These are phyloP conservation scores for Xylariaceae sp. DNA, from an alignment of 2,329 filamentous ascomycete genomes.

Conservation along the genomic window DNA sequence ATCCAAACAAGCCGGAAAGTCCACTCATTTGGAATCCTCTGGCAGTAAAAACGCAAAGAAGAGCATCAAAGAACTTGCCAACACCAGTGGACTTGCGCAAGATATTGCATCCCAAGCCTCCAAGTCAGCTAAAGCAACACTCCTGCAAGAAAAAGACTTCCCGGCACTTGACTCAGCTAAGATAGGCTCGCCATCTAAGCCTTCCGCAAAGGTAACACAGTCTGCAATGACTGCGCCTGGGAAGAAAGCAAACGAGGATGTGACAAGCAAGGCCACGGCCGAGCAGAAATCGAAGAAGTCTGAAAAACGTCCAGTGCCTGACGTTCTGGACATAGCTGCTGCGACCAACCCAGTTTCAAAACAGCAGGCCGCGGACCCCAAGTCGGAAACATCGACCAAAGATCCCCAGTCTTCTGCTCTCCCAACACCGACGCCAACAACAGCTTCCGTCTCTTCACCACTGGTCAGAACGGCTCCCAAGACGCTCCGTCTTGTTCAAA, in stretches of 20 bases:
- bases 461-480: constrained; percentile 52
- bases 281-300: constrained; percentile 22
- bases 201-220: constrained; percentile 28
- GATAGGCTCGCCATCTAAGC: constrained; percentile 24
- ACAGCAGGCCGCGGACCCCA: constrained; percentile 19
- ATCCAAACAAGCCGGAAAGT: constrained; percentile 23
- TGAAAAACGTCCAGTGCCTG: constrained; percentile 37
- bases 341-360: constrained; percentile 30
- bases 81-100: constrained; percentile 45
- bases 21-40: constrained; percentile 21
- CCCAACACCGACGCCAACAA: constrained; percentile 43
- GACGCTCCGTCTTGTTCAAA: constrained; percentile 66
- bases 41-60: constrained; percentile 36
- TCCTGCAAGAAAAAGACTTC: constrained; percentile 60
- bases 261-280: constrained; percentile 16
- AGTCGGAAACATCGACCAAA: constrained; percentile 29
- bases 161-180: constrained; percentile 52
- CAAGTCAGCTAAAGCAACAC: constrained; percentile 30
- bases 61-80: constrained; percentile 42
- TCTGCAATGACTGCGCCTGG: constrained; percentile 27
- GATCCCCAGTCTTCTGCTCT: constrained; percentile 40
- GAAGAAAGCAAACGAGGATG: constrained; percentile 28
- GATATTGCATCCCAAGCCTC: constrained; percentile 41
- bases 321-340: constrained; percentile 47
- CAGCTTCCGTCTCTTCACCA: constrained; percentile 51